Conservation (phyloP, 768 basidiomycete genomes). For the Xerocomus brunneocitrinus region DNA sequence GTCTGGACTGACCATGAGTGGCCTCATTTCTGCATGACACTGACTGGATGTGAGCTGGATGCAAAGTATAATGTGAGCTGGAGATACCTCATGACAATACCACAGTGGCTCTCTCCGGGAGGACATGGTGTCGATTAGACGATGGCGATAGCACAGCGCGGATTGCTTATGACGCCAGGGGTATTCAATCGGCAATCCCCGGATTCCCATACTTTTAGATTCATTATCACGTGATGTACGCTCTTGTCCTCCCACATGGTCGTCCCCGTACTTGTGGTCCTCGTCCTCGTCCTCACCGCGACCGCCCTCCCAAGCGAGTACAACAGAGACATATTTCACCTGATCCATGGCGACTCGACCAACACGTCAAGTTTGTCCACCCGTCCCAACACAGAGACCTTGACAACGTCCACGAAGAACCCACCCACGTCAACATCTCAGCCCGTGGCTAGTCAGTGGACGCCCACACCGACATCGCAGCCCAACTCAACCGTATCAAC, state of each 20-base stretch:
- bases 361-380: neutral
- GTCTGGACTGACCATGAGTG: conserved; percentile 61
- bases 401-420: neutral
- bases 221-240: neutral
- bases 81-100: conserved; percentile 69
- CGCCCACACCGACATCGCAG: neutral
- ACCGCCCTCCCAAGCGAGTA: neutral
- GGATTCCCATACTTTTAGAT: conserved; percentile 3
- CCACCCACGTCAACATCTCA: neutral
- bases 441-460: neutral
- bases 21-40: conserved; percentile 88
- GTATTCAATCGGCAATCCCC: conserved; percentile 9
- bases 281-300: conserved; percentile 2
- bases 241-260: neutral
- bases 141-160: conserved; percentile 4
- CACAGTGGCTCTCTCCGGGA: conserved; percentile 62
- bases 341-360: conserved; percentile 10
- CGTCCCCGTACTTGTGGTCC: neutral
- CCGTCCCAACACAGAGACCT: neutral
- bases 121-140: conserved; percentile 45
- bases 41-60: conserved; percentile 29
- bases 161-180: conserved; percentile 7
- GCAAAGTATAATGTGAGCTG: neutral
- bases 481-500: neutral
- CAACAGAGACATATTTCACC: conserved; percentile 13